phyloP scores from a whole-genome alignment of 1,284 basidiomycete genomes.

The Ceratobasidium sp. region DNA sequence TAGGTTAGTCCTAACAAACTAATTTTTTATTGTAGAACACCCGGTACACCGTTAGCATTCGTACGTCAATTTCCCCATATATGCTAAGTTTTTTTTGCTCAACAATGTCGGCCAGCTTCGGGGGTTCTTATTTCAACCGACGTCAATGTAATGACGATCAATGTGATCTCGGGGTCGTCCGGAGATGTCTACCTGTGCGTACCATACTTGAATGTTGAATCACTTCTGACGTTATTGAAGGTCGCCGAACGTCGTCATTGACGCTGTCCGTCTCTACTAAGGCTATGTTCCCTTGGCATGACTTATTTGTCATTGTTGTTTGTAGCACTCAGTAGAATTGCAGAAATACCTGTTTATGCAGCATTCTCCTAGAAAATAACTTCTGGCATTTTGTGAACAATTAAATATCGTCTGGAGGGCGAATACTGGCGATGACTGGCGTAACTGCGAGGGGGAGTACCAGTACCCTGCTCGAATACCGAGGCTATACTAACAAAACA shows the following conservation, averaged over 20 bases:
- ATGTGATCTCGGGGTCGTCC: constrained; percentile 39
- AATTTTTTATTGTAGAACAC: constrained; percentile 23
- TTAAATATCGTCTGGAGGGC: no score
- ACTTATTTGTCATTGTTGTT: no score
- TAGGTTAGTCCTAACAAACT: neutral
- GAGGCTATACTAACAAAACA: no score
- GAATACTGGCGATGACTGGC: no score
- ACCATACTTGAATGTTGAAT: neutral
- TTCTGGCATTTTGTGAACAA: no score
- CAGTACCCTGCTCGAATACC: no score
- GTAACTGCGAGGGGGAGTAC: no score
- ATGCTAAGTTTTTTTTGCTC: neutral
- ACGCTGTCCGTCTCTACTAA: constrained; percentile 38
- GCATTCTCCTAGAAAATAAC: no score
- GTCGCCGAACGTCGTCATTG: constrained; percentile 41
- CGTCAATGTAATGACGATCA: constrained; percentile 42
- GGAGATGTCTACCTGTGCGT: constrained; percentile 28
- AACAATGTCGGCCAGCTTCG: neutral
- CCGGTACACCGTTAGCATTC: constrained; percentile 34
- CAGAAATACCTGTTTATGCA: no score
- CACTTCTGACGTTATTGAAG: constrained; percentile 15
- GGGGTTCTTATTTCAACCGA: constrained; percentile 37
- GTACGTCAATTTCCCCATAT: constrained; percentile 3
- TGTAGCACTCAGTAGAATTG: no score
- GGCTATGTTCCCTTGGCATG: no score